phyloP scores from a whole-genome alignment of 208 protist genomes.

The Leishmania gerbilli region DNA sequence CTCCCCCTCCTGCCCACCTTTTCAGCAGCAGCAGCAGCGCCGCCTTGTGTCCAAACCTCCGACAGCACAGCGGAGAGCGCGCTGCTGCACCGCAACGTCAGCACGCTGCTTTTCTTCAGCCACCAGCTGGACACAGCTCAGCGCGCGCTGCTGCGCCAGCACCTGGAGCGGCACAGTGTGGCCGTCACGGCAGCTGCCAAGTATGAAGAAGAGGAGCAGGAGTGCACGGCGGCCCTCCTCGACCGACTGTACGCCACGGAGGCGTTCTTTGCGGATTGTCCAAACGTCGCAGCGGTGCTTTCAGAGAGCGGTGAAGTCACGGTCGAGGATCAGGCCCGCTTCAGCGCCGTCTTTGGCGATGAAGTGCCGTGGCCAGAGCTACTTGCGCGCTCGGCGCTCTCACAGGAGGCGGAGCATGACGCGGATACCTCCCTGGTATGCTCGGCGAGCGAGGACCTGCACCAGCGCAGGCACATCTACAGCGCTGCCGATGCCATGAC shows the following conservation, averaged over 20 bases:
- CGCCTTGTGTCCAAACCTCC: not conserved
- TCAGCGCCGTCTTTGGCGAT: constrained; percentile 29
- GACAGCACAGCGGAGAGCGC: not conserved
- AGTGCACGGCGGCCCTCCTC: constrained; percentile 27
- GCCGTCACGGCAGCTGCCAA: constrained; percentile 5
- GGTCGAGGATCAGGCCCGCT: constrained; percentile 23
- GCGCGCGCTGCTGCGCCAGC: constrained; percentile 11
- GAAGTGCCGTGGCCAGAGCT: constrained; percentile 18
- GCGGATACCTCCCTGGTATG: not conserved
- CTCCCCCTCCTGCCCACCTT: constrained; percentile 8
- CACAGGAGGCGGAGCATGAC: constrained; percentile 1
- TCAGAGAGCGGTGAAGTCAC: constrained; percentile 2
- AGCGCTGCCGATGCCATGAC: constrained; percentile 32
- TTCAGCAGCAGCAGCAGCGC: not conserved
- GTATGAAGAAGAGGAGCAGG: constrained; percentile 27
- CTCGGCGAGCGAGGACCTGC: not conserved
- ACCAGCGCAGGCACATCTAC: constrained; percentile 11
- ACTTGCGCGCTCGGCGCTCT: constrained; percentile 6
- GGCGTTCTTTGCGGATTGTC: constrained; percentile 9
- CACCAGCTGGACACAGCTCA: constrained; percentile 9
- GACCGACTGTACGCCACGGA: constrained; percentile 29
- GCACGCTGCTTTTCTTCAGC: constrained; percentile 30
- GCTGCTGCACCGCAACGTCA: constrained; percentile 24
- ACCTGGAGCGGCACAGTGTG: constrained; percentile 17
- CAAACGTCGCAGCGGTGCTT: constrained; percentile 20